A percentile compares a stretch with the other conserved stretches of the same genome.
Evolutionary conservation across 2,329 filamentous ascomycete species (phyloP).

Genomic region (Diplodia corticola): DNA sequence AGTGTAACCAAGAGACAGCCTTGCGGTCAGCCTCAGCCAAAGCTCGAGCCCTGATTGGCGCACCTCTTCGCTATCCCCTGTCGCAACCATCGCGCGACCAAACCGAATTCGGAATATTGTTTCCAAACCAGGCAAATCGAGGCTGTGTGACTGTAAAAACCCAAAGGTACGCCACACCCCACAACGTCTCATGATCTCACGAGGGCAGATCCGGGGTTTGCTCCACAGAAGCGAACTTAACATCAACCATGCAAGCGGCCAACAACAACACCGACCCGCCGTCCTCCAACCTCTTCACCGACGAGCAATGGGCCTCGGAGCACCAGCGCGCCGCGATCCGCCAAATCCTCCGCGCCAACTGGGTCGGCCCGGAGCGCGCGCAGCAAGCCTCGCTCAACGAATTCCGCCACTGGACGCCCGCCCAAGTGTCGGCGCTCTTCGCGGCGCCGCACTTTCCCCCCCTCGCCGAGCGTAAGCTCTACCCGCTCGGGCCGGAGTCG

Average conservation of each 20-base stretch:
- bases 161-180: neutral
- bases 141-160: neutral
- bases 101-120: neutral
- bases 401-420: neutral
- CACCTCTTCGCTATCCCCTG: neutral
- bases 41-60: neutral
- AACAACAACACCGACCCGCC: no score
- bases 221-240: no score
- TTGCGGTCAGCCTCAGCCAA: neutral
- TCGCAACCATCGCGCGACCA: neutral
- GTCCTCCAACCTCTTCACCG: neutral
- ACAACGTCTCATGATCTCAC: neutral
- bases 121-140: neutral
- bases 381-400: neutral
- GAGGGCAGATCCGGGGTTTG: no score
- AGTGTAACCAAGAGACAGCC: neutral
- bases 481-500: neutral
- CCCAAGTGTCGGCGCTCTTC: neutral
- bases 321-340: neutral
- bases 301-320: neutral
- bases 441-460: neutral
- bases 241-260: no score
- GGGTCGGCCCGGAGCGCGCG: neutral
- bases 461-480: neutral
- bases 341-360: neutral